Conservation (phyloP, 1,284 basidiomycete genomes). For the Sphagnurus paluster region DNA sequence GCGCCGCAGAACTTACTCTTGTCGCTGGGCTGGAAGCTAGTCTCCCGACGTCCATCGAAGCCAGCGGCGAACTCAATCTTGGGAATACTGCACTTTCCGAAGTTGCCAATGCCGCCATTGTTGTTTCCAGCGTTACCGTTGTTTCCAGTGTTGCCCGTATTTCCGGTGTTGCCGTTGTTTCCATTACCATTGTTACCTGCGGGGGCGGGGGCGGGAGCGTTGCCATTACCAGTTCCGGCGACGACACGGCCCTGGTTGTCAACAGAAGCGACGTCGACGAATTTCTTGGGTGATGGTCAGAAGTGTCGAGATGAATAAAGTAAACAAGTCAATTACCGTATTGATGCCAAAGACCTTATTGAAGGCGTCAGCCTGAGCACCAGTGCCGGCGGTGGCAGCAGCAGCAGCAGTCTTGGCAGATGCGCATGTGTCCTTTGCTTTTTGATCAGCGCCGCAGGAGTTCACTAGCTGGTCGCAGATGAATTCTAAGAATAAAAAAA, state of each 20-base stretch:
- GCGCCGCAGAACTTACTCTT: constrained; percentile 27
- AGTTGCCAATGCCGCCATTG: constrained; percentile 34
- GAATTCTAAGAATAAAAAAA: constrained; percentile 29
- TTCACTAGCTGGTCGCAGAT: constrained; percentile 50
- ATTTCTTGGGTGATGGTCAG: constrained; percentile 31
- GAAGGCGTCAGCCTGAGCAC: constrained; percentile 51
- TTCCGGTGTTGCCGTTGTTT: background rate
- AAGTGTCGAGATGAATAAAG: no score
- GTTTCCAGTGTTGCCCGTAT: no score
- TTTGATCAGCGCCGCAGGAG: constrained; percentile 43
- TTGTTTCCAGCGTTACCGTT: background rate
- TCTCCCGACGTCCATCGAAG: constrained; percentile 53
- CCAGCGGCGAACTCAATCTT: constrained; percentile 52
- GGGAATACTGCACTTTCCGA: constrained; percentile 49
- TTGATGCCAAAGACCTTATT: constrained; percentile 48
- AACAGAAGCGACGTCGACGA: constrained; percentile 30
- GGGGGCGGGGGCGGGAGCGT: constrained; percentile 3
- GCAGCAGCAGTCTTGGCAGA: constrained; percentile 39
- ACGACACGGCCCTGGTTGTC: constrained; percentile 37
- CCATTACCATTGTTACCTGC: constrained; percentile 6
- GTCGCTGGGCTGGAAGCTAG: constrained; percentile 52
- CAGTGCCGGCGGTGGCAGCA: constrained; percentile 38
- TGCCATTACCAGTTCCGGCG: constrained; percentile 24
- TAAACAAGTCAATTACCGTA: no score
- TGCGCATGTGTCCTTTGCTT: constrained; percentile 44